phyloP scores from a whole-genome alignment of 306 rosid species.

The Clitoria ternatea region DNA sequence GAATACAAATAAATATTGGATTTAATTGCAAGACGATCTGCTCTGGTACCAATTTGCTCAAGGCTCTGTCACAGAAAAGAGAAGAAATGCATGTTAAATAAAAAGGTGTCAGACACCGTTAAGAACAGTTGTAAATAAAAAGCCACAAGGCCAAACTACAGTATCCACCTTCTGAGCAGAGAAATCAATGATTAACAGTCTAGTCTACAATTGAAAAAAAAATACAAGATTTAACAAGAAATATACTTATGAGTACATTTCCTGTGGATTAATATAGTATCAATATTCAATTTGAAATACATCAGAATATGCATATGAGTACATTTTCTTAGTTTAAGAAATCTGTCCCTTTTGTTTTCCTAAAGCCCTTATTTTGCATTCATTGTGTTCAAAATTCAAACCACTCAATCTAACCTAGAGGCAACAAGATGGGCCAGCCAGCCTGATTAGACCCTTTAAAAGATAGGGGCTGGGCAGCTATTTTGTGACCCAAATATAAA shows the following conservation, averaged over 20 bases:
- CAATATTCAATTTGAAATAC: not conserved
- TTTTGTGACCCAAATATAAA: too few relatives aligned
- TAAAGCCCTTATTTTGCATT: not conserved
- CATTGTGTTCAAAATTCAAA: not conserved
- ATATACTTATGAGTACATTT: not conserved
- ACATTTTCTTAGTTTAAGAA: not conserved
- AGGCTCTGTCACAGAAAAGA: constrained; percentile 62
- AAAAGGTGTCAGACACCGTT: not conserved
- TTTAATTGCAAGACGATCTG: constrained; percentile 71
- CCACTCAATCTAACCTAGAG: not conserved
- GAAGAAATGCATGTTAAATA: constrained; percentile 11
- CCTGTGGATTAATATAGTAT: not conserved
- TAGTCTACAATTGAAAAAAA: not conserved
- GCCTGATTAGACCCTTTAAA: too few relatives aligned
- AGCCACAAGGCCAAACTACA: constrained; percentile 1
- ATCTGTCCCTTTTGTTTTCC: not conserved
- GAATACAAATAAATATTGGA: constrained; percentile 77
- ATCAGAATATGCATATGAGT: not conserved
- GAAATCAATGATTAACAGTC: constrained; percentile 12
- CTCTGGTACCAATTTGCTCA: constrained; percentile 84
- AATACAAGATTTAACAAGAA: not conserved
- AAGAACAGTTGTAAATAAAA: constrained; percentile 8
- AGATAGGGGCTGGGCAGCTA: too few relatives aligned
- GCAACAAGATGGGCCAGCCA: too few relatives aligned
- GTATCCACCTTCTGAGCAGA: constrained; percentile 8